Conservation (phyloP, 495 filamentous ascomycete species). For the Aspergillus heteromorphus region DNA sequence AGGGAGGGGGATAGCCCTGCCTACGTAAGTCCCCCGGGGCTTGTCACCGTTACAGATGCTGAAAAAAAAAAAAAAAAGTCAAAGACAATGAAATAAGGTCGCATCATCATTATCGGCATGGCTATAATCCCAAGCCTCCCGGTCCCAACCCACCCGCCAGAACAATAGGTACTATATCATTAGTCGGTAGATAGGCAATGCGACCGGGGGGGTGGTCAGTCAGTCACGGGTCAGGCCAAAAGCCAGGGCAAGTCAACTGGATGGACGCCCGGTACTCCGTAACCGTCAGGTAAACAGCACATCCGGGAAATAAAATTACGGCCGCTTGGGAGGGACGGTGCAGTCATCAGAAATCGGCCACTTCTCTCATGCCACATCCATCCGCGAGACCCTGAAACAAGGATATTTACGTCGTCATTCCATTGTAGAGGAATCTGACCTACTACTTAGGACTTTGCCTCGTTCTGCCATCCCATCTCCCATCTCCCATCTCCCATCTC, state of each 20-base stretch:
- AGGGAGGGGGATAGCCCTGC: neutral
- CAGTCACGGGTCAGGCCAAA: neutral
- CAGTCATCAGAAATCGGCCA: neutral
- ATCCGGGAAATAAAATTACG: neutral
- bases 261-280: neutral
- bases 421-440: neutral
- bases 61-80: too few species aligned
- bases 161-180: too few species aligned
- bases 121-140: neutral
- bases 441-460: neutral
- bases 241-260: neutral
- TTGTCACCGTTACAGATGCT: too few species aligned
- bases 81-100: neutral
- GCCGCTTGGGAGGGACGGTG: neutral
- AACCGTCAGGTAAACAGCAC: neutral
- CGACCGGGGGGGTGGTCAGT: neutral
- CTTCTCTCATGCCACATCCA: neutral
- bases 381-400: neutral
- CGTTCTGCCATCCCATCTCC: neutral
- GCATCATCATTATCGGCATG: neutral
- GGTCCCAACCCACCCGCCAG: too few species aligned
- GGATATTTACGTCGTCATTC: neutral
- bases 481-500: neutral
- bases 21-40: neutral
- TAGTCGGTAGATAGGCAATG: neutral